phyloP scores from a whole-genome alignment of 495 filamentous ascomycete species.

The Hypomontagnella submonticulosa region DNA sequence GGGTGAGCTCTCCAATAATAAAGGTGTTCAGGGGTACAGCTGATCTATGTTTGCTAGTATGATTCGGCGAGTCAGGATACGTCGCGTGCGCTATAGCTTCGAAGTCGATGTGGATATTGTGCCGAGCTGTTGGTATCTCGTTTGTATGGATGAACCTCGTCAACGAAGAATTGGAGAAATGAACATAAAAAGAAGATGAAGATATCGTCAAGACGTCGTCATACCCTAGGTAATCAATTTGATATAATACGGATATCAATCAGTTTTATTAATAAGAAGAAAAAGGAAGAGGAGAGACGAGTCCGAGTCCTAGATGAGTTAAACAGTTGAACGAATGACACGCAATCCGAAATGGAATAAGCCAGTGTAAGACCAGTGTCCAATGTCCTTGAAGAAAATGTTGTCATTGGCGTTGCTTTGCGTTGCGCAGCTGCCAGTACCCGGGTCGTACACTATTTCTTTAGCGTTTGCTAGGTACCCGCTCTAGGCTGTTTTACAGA shows the following conservation, averaged over 20 bases:
- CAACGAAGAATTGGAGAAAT: constrained; percentile 22
- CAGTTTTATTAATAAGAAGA: neutral
- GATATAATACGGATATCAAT: neutral
- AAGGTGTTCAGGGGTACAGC: constrained; percentile 5
- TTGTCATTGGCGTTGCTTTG: constrained; percentile 4
- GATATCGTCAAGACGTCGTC: constrained; percentile 3
- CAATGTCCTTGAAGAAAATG: constrained; percentile 20
- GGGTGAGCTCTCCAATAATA: constrained; percentile 31
- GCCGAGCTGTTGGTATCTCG: too few species aligned
- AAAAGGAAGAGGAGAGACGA: constrained; percentile 2
- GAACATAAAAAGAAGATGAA: constrained; percentile 8
- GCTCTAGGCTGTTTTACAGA: constrained; percentile 1
- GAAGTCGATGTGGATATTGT: neutral
- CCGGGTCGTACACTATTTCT: constrained; percentile 8
- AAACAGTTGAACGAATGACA: constrained; percentile 21
- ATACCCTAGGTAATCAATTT: constrained; percentile 11
- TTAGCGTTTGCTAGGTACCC: constrained; percentile 19
- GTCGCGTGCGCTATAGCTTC: too few species aligned
- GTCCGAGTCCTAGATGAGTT: neutral
- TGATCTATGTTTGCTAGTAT: constrained; percentile 8
- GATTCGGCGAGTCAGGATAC: constrained; percentile 22
- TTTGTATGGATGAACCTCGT: constrained; percentile 5
- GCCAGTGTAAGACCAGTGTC: neutral
- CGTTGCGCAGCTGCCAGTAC: constrained; percentile 4
- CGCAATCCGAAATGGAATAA: constrained; percentile 22